Percentiles rank a stretch among this genome's conserved stretches.
These are phyloP conservation scores for Albizia julibrissin DNA, from an alignment of 306 rosid species.

Conservation along the genomic window DNA sequence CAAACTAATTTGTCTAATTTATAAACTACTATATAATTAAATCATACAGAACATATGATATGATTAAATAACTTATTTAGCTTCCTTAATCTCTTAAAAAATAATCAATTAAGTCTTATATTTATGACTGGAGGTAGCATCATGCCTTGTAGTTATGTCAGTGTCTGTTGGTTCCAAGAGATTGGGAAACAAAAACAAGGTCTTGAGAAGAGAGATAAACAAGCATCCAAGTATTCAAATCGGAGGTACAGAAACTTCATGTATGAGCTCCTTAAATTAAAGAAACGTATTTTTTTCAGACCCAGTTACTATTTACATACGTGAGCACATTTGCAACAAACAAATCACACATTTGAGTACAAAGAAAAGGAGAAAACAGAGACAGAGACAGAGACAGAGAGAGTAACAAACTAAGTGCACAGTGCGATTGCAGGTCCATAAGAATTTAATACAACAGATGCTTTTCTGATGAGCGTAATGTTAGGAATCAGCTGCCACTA, in stretches of 20 bases:
- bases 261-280: slow-evolving; percentile 4
- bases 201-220: not conserved
- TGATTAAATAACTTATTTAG: too few species aligned
- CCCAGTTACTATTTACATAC: not conserved
- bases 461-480: slow-evolving; percentile 5
- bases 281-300: not conserved
- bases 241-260: not conserved
- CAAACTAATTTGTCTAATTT: too few species aligned
- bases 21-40: too few species aligned
- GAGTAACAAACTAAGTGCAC: not conserved
- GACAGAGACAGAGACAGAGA: not conserved
- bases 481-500: slow-evolving; percentile 50
- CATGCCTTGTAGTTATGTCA: not conserved
- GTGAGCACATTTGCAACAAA: slow-evolving; percentile 14
- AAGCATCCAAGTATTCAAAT: not conserved
- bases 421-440: slow-evolving; percentile 15
- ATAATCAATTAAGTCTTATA: too few species aligned
- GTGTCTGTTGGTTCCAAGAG: not conserved
- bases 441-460: slow-evolving; percentile 24
- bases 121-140: not conserved
- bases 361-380: not conserved
- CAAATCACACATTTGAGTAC: slow-evolving; percentile 16
- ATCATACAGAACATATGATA: too few species aligned
- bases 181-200: not conserved
- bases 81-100: too few species aligned